Evolutionary conservation across 176 grass and related monocot genomes (phyloP), one percentile per base, ranked within the genome.

Genomic region (Musa acuminata): DNA sequence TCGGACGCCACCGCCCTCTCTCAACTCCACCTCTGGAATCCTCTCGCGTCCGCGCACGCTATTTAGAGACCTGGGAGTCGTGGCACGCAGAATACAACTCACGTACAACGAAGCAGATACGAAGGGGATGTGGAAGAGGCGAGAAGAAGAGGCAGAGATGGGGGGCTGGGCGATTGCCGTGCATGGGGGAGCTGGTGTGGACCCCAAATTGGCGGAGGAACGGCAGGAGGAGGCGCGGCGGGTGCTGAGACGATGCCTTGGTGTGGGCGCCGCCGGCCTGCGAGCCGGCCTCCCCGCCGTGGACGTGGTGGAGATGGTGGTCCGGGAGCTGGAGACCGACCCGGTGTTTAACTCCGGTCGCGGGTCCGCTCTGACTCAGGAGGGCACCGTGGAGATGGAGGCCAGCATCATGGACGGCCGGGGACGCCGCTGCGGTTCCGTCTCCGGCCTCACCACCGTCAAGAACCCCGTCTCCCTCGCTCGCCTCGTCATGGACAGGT

Each of bases 351-450:
- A 98, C 81, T 98, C 95, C 0, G 95, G 95, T 7, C 72, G 95
- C 0, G 95, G 95, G 0, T 99, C 95, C 10, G 95, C 95, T 3
- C 82, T 99, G 71, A 99, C 95, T 16, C 52, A 88, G 51, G 72
- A 60, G 17, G 95, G 95, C 8, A 91, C 95, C 13, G 90, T 99
- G 1, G 95, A 99, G 88, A 99, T 99, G 95, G 95, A 99, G 84
- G 82, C 95, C 57, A 99, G 95, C 81, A 94, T 99, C 80, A 99
- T 99, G 95, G 95, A 93, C 78, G 95, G 95, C 62, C 67, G 59
- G 1, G 88, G 84, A 9, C 83, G 95, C 55, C 85, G 90, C 3
- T 99, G 95, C 82, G 95, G 90, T 11, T 88, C 95, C 72, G 95
- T 99, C 0, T 99, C 95, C 19, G 95, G 95, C 9, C 64, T 99